A percentile compares a stretch with the other conserved stretches of the same genome.
Evolutionary conservation across 2,329 filamentous ascomycete species (phyloP).

Genomic region (Paraphoma sp.): DNA sequence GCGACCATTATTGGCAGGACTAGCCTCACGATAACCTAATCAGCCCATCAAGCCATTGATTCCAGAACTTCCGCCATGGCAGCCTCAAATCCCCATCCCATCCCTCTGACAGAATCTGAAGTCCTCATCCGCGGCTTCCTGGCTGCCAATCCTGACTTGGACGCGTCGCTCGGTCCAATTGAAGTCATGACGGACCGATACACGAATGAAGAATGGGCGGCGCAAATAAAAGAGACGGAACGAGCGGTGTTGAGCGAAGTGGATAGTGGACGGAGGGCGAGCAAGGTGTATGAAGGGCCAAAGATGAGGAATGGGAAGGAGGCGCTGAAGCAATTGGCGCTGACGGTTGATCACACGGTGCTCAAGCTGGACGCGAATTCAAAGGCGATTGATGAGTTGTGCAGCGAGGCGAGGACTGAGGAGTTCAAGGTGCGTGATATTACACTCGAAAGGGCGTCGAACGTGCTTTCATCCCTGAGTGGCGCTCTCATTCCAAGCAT

Average conservation of each 20-base stretch:
- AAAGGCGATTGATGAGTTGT: slow-evolving; percentile 60
- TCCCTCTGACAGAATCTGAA: slow-evolving; percentile 41
- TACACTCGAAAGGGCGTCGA: not conserved
- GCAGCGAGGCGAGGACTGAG: slow-evolving; percentile 59
- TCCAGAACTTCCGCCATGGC: slow-evolving; percentile 12
- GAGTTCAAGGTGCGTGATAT: slow-evolving; percentile 51
- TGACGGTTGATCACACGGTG: slow-evolving; percentile 58
- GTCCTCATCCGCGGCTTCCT: slow-evolving; percentile 43
- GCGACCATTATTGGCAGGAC: slow-evolving; percentile 2
- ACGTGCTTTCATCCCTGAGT: not conserved
- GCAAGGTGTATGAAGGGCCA: slow-evolving; percentile 36
- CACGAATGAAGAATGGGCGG: slow-evolving; percentile 54
- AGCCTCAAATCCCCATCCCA: slow-evolving; percentile 28
- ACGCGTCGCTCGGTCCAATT: slow-evolving; percentile 34
- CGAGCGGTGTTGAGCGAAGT: slow-evolving; percentile 35
- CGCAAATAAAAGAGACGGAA: slow-evolving; percentile 48
- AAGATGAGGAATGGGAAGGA: slow-evolving; percentile 33
- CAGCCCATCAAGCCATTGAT: not conserved
- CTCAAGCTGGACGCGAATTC: slow-evolving; percentile 57
- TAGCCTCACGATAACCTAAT: slow-evolving; percentile 6
- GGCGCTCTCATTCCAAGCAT: not conserved
- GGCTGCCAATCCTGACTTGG: slow-evolving; percentile 38
- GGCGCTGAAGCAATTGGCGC: slow-evolving; percentile 38
- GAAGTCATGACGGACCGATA: slow-evolving; percentile 51
- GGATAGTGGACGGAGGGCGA: slow-evolving; percentile 33